Conservation (phyloP, 2,329 filamentous ascomycete species). For the Beauveria asiatica region DNA sequence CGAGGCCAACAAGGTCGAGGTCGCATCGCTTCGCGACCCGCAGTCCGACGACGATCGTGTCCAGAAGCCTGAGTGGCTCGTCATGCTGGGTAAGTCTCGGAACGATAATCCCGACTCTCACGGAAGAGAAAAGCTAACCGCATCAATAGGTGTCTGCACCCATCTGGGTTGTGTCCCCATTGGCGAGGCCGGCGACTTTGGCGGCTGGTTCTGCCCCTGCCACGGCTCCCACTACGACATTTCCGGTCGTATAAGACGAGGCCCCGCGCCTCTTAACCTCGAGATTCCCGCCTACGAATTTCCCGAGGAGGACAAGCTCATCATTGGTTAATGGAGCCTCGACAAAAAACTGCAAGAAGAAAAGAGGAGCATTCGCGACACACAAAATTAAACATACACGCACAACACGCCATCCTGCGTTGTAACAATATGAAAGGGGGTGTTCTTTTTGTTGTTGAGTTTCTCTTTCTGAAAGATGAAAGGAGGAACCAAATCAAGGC, state of each 20-base stretch:
- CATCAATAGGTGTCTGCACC: slow-evolving; percentile 80
- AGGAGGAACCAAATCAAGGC: not conserved
- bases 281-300: slow-evolving; percentile 92
- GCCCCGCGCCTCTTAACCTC: slow-evolving; percentile 93
- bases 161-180: slow-evolving; percentile 99
- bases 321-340: slow-evolving; percentile 73
- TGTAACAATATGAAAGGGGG: slow-evolving; percentile 10
- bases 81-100: slow-evolving; percentile 76
- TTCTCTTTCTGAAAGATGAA: not conserved
- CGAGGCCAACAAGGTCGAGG: slow-evolving; percentile 82
- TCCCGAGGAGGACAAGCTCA: slow-evolving; percentile 75
- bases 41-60: slow-evolving; percentile 87
- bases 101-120: not conserved
- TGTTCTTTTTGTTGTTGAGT: slow-evolving; percentile 2
- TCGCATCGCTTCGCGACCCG: slow-evolving; percentile 80
- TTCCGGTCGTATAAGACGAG: slow-evolving; percentile 95
- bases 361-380: not conserved
- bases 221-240: slow-evolving; percentile 99
- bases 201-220: slow-evolving; percentile 99
- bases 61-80: slow-evolving; percentile 96
- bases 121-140: slow-evolving; percentile 16
- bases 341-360: not conserved
- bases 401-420: slow-evolving; percentile 4
- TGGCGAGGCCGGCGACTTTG: slow-evolving; percentile 94
- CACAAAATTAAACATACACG: slow-evolving; percentile 3